These are phyloP conservation scores for Eucalyptus melliodora DNA, from an alignment of 345 rosid genomes.

Conservation along the genomic window DNA sequence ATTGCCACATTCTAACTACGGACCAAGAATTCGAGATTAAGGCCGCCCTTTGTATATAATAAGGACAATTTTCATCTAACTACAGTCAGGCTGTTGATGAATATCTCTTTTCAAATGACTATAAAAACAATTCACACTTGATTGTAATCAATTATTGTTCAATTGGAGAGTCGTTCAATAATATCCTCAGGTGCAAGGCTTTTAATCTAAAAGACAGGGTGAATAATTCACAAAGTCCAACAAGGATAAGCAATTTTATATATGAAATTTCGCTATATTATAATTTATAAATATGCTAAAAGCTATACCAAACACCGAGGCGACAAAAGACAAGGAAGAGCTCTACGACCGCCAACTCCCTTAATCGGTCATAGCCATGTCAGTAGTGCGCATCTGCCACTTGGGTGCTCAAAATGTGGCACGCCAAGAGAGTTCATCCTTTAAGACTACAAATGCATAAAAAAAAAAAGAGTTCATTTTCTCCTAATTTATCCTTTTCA, in stretches of 20 bases:
- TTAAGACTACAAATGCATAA: too few species aligned
- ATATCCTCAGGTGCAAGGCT: not conserved
- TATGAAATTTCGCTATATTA: not conserved
- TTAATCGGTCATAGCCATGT: not conserved
- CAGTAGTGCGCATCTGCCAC: not conserved
- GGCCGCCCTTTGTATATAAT: rapidly evolving
- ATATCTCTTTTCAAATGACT: too few species aligned
- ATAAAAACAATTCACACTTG: not conserved
- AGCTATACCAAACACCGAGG: not conserved
- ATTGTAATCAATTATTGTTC: not conserved
- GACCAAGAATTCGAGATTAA: not conserved
- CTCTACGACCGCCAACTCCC: not conserved
- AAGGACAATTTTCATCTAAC: too few species aligned
- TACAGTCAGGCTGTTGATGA: rapidly evolving
- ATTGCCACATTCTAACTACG: not conserved
- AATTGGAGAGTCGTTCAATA: not conserved
- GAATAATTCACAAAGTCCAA: not conserved
- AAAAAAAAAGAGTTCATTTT: not conserved
- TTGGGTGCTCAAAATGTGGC: not conserved
- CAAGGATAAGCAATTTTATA: not conserved
- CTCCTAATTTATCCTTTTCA: not conserved
- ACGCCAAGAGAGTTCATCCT: not conserved
- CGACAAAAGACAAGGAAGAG: not conserved
- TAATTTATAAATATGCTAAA: not conserved
- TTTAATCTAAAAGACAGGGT: not conserved